Evolutionary conservation across 208 protist species (phyloP).

Genomic region (Leishmania major): DNA sequence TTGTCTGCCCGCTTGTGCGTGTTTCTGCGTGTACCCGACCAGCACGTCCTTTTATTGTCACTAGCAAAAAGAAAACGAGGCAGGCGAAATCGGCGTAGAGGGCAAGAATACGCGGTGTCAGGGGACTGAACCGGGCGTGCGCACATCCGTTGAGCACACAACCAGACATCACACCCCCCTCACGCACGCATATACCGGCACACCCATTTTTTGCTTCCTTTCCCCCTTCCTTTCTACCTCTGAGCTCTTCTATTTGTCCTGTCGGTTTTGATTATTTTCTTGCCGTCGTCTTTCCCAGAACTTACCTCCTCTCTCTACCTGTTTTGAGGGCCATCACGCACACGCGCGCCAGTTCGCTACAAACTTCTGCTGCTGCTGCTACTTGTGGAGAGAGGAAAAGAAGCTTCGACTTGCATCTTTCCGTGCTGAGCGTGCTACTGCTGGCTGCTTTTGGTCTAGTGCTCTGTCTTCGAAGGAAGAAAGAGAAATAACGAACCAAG

Average conservation of each 20-base stretch:
- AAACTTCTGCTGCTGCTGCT: background rate
- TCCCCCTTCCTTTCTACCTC: background rate
- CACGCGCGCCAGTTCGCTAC: background rate
- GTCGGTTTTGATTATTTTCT: background rate
- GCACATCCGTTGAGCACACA: background rate
- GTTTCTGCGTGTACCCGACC: background rate
- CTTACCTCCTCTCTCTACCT: background rate
- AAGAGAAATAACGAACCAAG: background rate
- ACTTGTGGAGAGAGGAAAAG: background rate
- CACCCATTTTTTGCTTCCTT: background rate
- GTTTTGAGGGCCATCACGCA: background rate
- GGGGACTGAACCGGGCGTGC: background rate
- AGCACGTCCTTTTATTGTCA: slow-evolving; percentile 9
- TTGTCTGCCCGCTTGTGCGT: background rate
- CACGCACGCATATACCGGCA: background rate
- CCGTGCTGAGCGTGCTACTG: background rate
- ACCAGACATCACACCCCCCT: background rate
- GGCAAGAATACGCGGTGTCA: background rate
- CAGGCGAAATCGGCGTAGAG: background rate
- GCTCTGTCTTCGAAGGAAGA: background rate
- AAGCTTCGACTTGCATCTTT: background rate
- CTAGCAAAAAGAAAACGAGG: slow-evolving; percentile 2
- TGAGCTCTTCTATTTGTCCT: background rate
- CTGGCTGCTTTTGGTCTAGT: background rate
- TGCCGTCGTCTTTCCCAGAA: background rate